phyloP scores from a whole-genome alignment of 306 rosid genomes.

The Styphnolobium japonicum region DNA sequence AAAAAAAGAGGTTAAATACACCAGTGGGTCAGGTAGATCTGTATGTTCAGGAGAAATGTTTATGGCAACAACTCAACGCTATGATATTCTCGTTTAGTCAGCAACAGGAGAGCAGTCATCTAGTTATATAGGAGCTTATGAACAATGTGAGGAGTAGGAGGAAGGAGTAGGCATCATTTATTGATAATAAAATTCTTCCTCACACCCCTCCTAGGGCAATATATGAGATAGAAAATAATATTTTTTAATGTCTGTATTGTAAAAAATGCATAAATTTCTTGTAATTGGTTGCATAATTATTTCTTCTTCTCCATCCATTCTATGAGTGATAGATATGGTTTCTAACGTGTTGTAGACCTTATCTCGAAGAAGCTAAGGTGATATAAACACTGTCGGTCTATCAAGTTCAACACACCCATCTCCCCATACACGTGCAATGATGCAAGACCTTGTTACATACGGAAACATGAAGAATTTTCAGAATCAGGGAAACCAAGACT shows the following conservation, averaged over 20 bases:
- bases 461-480: conserved; percentile 13
- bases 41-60: conserved; percentile 19
- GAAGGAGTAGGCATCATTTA: conserved; percentile 21
- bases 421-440: conserved; percentile 15
- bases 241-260: conserved; percentile 30
- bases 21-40: conserved; percentile 27
- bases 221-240: conserved; percentile 3
- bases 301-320: neutral
- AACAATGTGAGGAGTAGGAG: conserved; percentile 29
- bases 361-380: conserved; percentile 6
- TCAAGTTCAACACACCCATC: neutral
- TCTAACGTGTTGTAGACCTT: conserved; percentile 5
- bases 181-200: conserved; percentile 22
- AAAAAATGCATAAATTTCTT: conserved; percentile 25
- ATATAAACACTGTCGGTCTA: neutral
- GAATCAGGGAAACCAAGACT: conserved; percentile 8
- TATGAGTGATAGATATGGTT: neutral
- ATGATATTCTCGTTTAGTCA: conserved; percentile 31
- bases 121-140: conserved; percentile 33
- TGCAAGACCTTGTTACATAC: neutral
- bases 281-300: neutral
- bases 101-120: conserved; percentile 6
- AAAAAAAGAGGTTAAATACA: conserved; percentile 7
- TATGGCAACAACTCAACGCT: conserved; percentile 16
- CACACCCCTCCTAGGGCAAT: conserved; percentile 2